A percentile compares a stretch with the other conserved stretches of the same genome.
phyloP scores from a whole-genome alignment of 2,329 filamentous ascomycete genomes.

The Rhexocercosporidium sp. region DNA sequence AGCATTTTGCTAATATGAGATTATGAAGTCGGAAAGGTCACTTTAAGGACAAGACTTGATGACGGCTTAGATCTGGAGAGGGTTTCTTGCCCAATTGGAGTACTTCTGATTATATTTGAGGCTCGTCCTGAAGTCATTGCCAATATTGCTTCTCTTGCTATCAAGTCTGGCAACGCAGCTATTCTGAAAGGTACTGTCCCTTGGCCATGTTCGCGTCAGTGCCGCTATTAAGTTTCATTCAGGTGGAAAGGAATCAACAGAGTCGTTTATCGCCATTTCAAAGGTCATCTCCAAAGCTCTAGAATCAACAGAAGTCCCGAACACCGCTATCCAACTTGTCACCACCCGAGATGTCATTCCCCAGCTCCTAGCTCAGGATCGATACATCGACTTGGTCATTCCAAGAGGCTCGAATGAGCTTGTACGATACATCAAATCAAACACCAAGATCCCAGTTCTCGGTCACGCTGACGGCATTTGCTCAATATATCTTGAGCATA shows the following conservation, averaged over 20 bases:
- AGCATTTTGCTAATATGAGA: constrained; percentile 19
- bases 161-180: constrained; percentile 96
- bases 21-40: constrained; percentile 76
- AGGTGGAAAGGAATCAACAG: constrained; percentile 92
- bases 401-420: constrained; percentile 62
- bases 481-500: constrained; percentile 80
- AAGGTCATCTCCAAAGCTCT: constrained; percentile 82
- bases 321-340: constrained; percentile 89
- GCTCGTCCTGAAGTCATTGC: constrained; percentile 97
- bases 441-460: constrained; percentile 92
- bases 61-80: constrained; percentile 85
- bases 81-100: constrained; percentile 92
- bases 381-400: constrained; percentile 92
- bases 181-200: constrained; percentile 78
- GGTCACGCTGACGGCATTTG: constrained; percentile 96
- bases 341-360: constrained; percentile 90
- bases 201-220: not conserved
- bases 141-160: constrained; percentile 93
- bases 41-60: constrained; percentile 83
- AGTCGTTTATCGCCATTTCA: constrained; percentile 94
- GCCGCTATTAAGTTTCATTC: constrained; percentile 12
- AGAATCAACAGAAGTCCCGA: constrained; percentile 74
- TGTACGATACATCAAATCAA: constrained; percentile 77
- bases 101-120: constrained; percentile 98
- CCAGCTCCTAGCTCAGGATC: constrained; percentile 83